Percentiles rank a stretch among this genome's conserved stretches.
phyloP scores from a whole-genome alignment of 192 early-diverging fungal genomes.

The Phlyctochytrium bullatum region DNA sequence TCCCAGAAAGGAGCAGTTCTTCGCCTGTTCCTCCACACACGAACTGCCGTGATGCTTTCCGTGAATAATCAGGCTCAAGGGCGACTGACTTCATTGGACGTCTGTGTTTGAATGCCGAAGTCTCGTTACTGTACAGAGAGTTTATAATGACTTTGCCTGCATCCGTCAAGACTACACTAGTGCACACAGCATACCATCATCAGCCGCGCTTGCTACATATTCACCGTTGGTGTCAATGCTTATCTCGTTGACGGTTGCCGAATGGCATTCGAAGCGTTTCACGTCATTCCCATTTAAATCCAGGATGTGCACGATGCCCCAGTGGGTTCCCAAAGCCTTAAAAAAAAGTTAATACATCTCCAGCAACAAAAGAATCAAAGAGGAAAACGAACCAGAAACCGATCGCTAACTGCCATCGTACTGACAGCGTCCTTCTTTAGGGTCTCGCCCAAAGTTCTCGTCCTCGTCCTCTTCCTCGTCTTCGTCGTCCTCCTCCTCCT shows the following conservation, averaged over 20 bases:
- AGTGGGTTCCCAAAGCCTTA: constrained; percentile 84
- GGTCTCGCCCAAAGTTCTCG: constrained; percentile 75
- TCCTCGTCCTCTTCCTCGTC: constrained; percentile 76
- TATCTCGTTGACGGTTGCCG: constrained; percentile 83
- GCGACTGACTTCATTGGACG: constrained; percentile 88
- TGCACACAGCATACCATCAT: constrained; percentile 67
- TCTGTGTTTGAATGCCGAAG: constrained; percentile 70
- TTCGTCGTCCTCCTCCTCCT: constrained; percentile 52
- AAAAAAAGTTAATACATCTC: neutral
- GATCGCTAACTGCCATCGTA: constrained; percentile 72
- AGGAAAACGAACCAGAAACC: constrained; percentile 69
- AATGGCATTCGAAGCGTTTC: constrained; percentile 79
- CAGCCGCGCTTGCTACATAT: constrained; percentile 86
- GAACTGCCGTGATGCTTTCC: constrained; percentile 72
- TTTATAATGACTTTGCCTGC: constrained; percentile 83
- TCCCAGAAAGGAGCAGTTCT: constrained; percentile 80
- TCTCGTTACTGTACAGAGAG: constrained; percentile 73
- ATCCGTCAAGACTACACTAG: neutral
- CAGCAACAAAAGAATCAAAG: too few species aligned
- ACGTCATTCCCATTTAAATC: constrained; percentile 91
- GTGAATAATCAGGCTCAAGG: constrained; percentile 83
- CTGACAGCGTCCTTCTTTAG: constrained; percentile 86
- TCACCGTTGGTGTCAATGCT: constrained; percentile 84
- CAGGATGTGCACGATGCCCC: constrained; percentile 83
- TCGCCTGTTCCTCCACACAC: constrained; percentile 90